Evolutionary conservation across 345 rosid species (phyloP).

Genomic region (Eucalyptus melliodora): DNA sequence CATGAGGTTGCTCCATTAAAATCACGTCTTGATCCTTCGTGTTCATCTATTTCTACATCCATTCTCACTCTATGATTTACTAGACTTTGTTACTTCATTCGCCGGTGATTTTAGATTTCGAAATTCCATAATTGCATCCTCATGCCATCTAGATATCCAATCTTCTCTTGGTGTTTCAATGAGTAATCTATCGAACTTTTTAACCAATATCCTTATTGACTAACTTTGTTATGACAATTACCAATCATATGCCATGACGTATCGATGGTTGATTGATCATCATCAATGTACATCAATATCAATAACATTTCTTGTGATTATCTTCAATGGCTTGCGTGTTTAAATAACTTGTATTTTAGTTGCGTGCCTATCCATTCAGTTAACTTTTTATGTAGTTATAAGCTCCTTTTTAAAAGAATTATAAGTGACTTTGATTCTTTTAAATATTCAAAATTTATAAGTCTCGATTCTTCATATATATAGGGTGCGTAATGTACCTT

Average conservation of each 20-base stretch:
- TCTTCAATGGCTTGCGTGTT: not conserved
- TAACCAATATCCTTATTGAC: not conserved
- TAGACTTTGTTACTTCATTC: not conserved
- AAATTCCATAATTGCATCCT: not conserved
- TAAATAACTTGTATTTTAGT: not conserved
- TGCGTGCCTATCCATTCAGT: not conserved
- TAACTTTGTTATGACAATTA: not conserved
- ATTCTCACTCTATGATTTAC: not conserved
- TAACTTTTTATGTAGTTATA: no score
- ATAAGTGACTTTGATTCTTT: not conserved
- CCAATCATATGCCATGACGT: rapidly evolving
- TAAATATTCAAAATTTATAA: not conserved
- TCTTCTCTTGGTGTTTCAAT: not conserved
- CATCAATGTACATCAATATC: not conserved
- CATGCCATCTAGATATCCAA: not conserved
- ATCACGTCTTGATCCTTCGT: not conserved
- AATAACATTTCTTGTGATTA: no score
- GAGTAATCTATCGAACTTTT: not conserved
- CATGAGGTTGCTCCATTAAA: not conserved
- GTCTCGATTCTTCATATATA: not conserved
- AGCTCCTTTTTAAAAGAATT: not conserved
- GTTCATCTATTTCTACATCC: not conserved
- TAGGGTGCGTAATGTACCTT: not conserved
- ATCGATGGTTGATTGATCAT: not conserved
- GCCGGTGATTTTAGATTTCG: not conserved